phyloP scores from a whole-genome alignment of 305 asterid species.

The Galium porrigens region DNA sequence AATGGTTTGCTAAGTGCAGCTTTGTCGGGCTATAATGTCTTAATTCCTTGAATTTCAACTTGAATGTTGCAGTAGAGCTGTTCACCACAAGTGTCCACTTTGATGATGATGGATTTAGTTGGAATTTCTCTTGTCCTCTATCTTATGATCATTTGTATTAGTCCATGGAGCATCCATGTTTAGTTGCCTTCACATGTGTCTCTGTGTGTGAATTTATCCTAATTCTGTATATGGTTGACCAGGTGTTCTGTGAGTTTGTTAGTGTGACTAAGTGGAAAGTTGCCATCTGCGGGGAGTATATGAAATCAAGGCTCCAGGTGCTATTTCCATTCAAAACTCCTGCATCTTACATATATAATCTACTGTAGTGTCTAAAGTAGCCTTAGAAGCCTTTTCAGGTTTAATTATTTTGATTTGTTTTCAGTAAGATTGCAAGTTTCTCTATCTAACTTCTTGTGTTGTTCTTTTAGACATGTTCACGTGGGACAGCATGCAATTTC shows the following conservation, averaged over 20 bases:
- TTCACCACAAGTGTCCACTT: background rate
- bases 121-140: background rate
- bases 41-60: background rate
- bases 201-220: slow-evolving; percentile 5
- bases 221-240: slow-evolving; percentile 12
- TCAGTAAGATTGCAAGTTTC: slow-evolving; percentile 9
- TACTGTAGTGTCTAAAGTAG: background rate
- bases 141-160: background rate
- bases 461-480: slow-evolving; percentile 60
- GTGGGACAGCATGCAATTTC: slow-evolving; percentile 86
- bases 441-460: slow-evolving; percentile 10
- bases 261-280: slow-evolving; percentile 76
- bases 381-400: background rate
- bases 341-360: background rate
- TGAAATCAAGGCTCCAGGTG: slow-evolving; percentile 78
- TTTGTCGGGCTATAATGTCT: background rate
- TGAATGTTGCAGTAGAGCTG: background rate
- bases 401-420: slow-evolving; percentile 5
- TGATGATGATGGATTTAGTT: background rate
- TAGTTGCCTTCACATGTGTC: background rate
- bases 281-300: slow-evolving; percentile 91
- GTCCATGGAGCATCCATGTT: background rate
- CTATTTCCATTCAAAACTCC: slow-evolving; percentile 4
- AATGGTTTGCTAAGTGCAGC: background rate
- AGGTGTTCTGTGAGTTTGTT: slow-evolving; percentile 79